Percentiles rank a stretch among this genome's conserved stretches.
Evolutionary conservation across 2,329 filamentous ascomycete genomes (phyloP).

Genomic region (Stachybotrys elegans): DNA sequence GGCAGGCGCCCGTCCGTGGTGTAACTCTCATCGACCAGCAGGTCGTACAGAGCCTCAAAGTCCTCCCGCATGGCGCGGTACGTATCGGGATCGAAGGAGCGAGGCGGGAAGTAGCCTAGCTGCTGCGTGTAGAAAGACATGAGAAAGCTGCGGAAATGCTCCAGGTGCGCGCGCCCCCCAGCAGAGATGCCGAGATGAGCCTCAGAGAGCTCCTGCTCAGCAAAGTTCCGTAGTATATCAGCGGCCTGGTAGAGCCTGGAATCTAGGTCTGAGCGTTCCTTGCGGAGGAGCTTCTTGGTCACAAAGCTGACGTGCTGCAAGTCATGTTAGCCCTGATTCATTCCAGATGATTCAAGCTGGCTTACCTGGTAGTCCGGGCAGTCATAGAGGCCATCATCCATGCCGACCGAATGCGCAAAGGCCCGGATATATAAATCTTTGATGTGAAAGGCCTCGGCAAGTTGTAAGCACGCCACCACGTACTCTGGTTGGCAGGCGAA

Average conservation of each 20-base stretch:
- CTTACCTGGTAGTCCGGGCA: conserved; percentile 59
- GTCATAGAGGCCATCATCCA: conserved; percentile 56
- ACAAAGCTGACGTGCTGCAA: conserved; percentile 41
- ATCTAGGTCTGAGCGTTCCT: conserved; percentile 61
- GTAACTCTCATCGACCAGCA: conserved; percentile 60
- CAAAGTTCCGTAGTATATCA: conserved; percentile 57
- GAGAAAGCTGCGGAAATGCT: conserved; percentile 67
- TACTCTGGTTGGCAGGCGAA: conserved; percentile 62
- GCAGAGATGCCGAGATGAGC: conserved; percentile 58
- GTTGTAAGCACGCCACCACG: conserved; percentile 60
- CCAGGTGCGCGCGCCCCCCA: conserved; percentile 60
- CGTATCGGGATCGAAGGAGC: conserved; percentile 36
- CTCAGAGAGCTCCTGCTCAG: conserved; percentile 66
- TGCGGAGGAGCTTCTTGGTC: conserved; percentile 61
- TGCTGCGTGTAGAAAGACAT: conserved; percentile 60
- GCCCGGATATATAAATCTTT: conserved; percentile 66
- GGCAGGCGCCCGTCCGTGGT: conserved; percentile 45
- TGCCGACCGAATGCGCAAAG: conserved; percentile 74
- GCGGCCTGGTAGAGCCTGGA: conserved; percentile 53
- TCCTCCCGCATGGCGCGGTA: conserved; percentile 61
- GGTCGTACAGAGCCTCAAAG: conserved; percentile 66
- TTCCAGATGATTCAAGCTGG: too few species aligned
- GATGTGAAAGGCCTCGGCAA: conserved; percentile 62
- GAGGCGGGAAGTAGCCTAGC: conserved; percentile 68
- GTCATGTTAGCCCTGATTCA: conserved; percentile 16